Evolutionary conservation across 805 yeast species (phyloP).

Genomic region (Sugiyamaella americana): DNA sequence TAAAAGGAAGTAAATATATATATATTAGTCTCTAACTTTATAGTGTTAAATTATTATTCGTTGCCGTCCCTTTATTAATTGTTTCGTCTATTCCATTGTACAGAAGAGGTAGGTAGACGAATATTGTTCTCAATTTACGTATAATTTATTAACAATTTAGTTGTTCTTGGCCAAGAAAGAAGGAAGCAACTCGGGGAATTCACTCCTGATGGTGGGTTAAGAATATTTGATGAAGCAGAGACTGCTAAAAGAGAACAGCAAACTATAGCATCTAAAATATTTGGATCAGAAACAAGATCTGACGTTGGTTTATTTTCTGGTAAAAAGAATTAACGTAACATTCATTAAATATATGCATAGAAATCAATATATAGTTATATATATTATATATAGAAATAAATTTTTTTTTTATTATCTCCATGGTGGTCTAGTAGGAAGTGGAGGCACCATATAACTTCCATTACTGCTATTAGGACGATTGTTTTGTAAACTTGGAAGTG

Average conservation of each 20-base stretch:
- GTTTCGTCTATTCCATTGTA: conserved; percentile 27
- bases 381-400: no score
- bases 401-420: conserved; percentile 1
- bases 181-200: conserved; percentile 42
- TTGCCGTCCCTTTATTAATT: conserved; percentile 28
- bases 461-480: background rate
- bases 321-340: background rate
- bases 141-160: conserved; percentile 11
- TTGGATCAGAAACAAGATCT: conserved; percentile 31
- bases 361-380: no score
- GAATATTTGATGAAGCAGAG: conserved; percentile 42
- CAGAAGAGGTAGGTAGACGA: conserved; percentile 20
- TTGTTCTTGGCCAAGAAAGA: conserved; percentile 39
- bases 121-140: conserved; percentile 1
- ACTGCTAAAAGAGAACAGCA: conserved; percentile 33
- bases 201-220: conserved; percentile 40
- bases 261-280: conserved; percentile 38
- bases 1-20: no score
- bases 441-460: conserved; percentile 4
- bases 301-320: conserved; percentile 3
- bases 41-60: conserved; percentile 27
- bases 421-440: background rate
- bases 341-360: no score
- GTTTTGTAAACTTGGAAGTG: background rate
- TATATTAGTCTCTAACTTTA: no score